phyloP scores from a whole-genome alignment of 768 basidiomycete species.

The Pleurotus djamor region DNA sequence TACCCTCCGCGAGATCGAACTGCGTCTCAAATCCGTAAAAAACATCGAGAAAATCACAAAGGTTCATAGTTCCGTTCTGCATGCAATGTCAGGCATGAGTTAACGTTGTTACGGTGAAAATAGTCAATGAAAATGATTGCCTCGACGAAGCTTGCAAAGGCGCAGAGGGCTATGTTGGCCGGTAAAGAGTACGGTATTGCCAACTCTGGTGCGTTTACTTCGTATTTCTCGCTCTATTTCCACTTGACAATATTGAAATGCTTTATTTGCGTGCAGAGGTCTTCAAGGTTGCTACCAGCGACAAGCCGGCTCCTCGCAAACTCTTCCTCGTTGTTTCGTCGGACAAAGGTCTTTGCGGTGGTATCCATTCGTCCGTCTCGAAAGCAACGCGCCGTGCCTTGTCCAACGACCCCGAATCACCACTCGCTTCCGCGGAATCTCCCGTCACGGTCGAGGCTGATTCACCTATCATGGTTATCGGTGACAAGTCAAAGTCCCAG shows the following conservation, averaged over 20 bases:
- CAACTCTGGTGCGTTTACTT: constrained; percentile 68
- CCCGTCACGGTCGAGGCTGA: constrained; percentile 46
- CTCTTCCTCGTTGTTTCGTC: constrained; percentile 96
- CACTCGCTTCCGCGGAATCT: constrained; percentile 40
- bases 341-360: constrained; percentile 99
- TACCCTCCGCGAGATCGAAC: constrained; percentile 95
- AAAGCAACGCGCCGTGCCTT: constrained; percentile 83
- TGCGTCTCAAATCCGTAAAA: constrained; percentile 92
- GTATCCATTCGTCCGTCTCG: constrained; percentile 96
- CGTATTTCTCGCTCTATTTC: constrained; percentile 7
- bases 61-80: constrained; percentile 39
- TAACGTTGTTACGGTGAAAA: too few relatives aligned
- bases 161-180: constrained; percentile 87
- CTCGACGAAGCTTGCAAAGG: constrained; percentile 94
- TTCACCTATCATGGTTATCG: constrained; percentile 82
- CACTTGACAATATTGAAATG: background rate
- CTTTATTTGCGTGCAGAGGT: constrained; percentile 58
- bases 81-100: too few relatives aligned
- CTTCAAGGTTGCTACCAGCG: constrained; percentile 74
- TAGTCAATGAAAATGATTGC: constrained; percentile 99
- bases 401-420: constrained; percentile 46
- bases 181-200: constrained; percentile 94
- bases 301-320: constrained; percentile 68
- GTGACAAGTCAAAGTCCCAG: constrained; percentile 97
- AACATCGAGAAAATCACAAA: constrained; percentile 99